A percentile compares a stretch with the other conserved stretches of the same genome.
Evolutionary conservation across 148 eudicot species (phyloP).

Genomic region (Chenopodium suecicum): DNA sequence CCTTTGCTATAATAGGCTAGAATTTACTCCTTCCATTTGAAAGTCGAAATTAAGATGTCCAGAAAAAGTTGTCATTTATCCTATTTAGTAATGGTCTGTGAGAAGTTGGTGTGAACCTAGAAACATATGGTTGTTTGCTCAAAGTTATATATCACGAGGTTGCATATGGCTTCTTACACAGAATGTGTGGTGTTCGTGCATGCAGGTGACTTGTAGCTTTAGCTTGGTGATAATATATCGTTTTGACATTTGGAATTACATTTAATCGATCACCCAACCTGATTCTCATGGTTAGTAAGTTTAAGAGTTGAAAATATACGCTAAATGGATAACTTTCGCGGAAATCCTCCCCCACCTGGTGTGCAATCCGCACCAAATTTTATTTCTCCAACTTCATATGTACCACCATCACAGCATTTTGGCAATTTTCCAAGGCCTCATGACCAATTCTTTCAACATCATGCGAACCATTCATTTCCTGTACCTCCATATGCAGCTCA

Average conservation of each 20-base stretch:
- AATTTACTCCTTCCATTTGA: no score
- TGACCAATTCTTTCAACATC: conserved; percentile 36
- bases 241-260: background rate
- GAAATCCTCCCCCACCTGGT: conserved; percentile 78
- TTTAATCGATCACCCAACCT: background rate
- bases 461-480: conserved; percentile 34
- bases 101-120: background rate
- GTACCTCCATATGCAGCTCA: conserved; percentile 31
- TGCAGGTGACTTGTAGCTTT: conserved; percentile 2
- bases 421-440: conserved; percentile 33
- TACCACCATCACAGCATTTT: conserved; percentile 39
- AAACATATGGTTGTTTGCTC: background rate
- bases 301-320: background rate
- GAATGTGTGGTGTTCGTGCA: background rate
- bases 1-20: background rate
- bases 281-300: background rate
- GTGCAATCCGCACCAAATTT: conserved; percentile 42
- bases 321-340: conserved; percentile 49
- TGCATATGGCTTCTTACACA: background rate
- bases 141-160: background rate
- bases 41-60: no score
- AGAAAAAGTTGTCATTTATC: no score
- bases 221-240: background rate
- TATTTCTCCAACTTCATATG: conserved; percentile 16
- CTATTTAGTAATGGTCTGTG: no score